Conservation (phyloP, 2,329 filamentous ascomycete species). For the Chaetomium sp. region DNA sequence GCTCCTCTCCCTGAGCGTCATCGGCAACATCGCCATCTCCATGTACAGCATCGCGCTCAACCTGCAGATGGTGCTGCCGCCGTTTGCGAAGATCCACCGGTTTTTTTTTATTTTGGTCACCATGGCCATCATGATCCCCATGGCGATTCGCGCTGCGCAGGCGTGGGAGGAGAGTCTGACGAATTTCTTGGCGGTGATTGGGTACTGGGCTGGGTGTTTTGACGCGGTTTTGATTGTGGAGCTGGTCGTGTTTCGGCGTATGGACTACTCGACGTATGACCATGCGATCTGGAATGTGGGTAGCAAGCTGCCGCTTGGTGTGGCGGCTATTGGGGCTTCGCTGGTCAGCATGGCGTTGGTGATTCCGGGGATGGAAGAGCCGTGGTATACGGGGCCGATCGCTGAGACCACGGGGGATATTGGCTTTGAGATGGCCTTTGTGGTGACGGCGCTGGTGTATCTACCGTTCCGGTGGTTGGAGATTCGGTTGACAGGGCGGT, state of each 20-base stretch:
- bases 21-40: constrained; percentile 40
- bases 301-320: constrained; percentile 38
- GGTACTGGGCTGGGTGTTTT: constrained; percentile 53
- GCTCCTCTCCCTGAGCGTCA: constrained; percentile 37
- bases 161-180: constrained; percentile 52
- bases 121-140: constrained; percentile 53
- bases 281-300: constrained; percentile 43
- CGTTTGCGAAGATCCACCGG: constrained; percentile 49
- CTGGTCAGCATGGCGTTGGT: constrained; percentile 44
- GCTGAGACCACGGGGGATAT: constrained; percentile 56
- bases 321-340: constrained; percentile 42
- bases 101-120: constrained; percentile 52
- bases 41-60: constrained; percentile 34
- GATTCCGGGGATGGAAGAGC: constrained; percentile 54
- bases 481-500: constrained; percentile 26
- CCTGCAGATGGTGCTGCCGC: constrained; percentile 51
- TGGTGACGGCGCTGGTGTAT: constrained; percentile 42
- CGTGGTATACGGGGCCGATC: constrained; percentile 56
- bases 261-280: constrained; percentile 40
- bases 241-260: constrained; percentile 42
- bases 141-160: constrained; percentile 48
- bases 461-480: constrained; percentile 42
- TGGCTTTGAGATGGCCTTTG: constrained; percentile 58
- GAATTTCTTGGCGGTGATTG: constrained; percentile 52
- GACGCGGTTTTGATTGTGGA: constrained; percentile 44